phyloP scores from a whole-genome alignment of 1,139 yeast species.

The Taphrina pruni region DNA sequence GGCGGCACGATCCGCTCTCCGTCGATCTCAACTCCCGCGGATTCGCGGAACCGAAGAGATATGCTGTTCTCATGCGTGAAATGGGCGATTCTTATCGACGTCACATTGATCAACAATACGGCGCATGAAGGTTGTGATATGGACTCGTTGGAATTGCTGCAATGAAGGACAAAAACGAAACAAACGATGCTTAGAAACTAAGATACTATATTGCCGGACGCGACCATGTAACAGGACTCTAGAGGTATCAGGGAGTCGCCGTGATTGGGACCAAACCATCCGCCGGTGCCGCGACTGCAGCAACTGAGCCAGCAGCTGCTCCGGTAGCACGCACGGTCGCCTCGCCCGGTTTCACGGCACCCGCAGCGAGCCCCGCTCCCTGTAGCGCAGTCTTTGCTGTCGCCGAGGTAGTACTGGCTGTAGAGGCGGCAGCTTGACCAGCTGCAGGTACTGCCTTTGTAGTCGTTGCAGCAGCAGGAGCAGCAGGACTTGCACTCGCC shows the following conservation, averaged over 20 bases:
- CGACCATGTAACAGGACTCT: too few species aligned
- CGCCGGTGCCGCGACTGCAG: slow-evolving; percentile 9
- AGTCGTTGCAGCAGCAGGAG: neutral
- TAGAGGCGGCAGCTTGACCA: neutral
- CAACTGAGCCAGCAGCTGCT: slow-evolving; percentile 6
- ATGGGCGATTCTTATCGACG: neutral
- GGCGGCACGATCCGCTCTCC: slow-evolving; percentile 6
- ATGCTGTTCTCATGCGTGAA: neutral
- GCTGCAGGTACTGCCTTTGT: neutral
- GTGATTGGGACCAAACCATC: neutral
- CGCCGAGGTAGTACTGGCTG: neutral
- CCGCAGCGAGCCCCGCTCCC: neutral
- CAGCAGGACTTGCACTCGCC: neutral
- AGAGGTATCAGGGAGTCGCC: neutral
- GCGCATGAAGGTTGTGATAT: neutral
- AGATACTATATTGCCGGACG: neutral
- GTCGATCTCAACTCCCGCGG: neutral
- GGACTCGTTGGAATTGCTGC: too few species aligned
- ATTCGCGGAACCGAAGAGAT: neutral
- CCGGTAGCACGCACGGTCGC: slow-evolving; percentile 1
- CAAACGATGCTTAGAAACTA: too few species aligned
- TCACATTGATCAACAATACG: neutral
- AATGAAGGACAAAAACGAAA: too few species aligned
- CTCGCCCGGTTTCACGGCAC: slow-evolving; percentile 6
- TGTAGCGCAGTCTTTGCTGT: neutral